Evolutionary conservation across 2,329 filamentous ascomycete genomes (phyloP), one percentile per base, ranked within the genome.

Genomic region (Phoma sp.): DNA sequence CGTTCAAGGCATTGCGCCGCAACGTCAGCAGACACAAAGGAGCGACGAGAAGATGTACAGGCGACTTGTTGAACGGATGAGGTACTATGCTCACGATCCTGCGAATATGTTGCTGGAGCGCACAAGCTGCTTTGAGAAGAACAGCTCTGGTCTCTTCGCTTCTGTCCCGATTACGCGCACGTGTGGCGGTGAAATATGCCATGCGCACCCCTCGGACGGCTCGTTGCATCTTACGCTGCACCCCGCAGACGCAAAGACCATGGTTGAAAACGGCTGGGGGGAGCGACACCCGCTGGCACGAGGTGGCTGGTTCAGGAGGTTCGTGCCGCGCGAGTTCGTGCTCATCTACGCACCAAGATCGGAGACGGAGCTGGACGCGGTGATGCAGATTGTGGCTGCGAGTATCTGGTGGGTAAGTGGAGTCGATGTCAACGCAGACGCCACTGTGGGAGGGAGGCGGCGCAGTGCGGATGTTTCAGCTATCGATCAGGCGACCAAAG

Each of bases 281-380:
- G 87, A 96, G 77, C 68, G 83, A 19, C 84, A 87, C 75, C 84
- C 84, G 5, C 64, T 92, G 50, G 87, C 90, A 7, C 84, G 85
- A 66, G 87, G 85, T 49, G 85, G 85, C 38, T 87, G 85, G 80
- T 82, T 88, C 60, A 80, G 81, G 58, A 82, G 85, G 68, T 89
- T 89, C 45, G 86, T 95, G 51, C 90, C 91, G 0, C 77, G 81
- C 3, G 88, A 89, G 37, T 96, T 96, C 73, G 80, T 91, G 53
- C 87, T 96, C 85, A 81, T 96, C 4, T 96, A 96, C 76, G 90
- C 91, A 17, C 91, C 92, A 2, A 79, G 89, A 67, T 81, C 87
- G 60, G 82, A 86, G 54, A 80, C 82, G 24, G 91, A 96, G 71
- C 74, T 95, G 24, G 81, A 84, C 47, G 81, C 86, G 45, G 83